Base-by-base conservation (phyloP, 2,329 filamentous ascomycete species). In the Hirsutella thompsonii region DNA sequence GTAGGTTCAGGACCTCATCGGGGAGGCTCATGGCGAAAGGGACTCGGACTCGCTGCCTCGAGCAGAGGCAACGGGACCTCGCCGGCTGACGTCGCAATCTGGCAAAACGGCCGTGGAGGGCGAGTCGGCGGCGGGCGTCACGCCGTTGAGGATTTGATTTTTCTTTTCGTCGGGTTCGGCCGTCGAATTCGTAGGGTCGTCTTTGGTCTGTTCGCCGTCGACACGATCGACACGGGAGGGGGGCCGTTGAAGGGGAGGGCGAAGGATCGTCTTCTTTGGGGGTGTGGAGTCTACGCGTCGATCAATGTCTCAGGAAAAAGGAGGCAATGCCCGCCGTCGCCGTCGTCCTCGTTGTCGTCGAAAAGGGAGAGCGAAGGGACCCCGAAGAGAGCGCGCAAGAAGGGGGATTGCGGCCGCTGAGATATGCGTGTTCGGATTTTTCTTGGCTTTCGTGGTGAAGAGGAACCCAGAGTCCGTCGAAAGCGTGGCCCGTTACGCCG, bases 21-120 rank as follows among this genome's bases (percentile, higher is more conserved):
- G 37, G 37, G 16, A 8, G 21, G 14, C 36, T 39, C 42, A 41
- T 44, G 38, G 21, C 21, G 18, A 23, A 8, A 32, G n/a, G 30
- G n/a, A 9, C 9, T n/a, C n/a, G 30, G n/a, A 9, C 38, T 19
- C 20, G 30, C 23, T n/a, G 21, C 41, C 30, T 42, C 40, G 8
- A 23, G 29, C 36, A 29, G 35, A 29, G 26, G 38, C 20, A 23
- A 16, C 20, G 26, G 33, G 26, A 32, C 40, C n/a, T 26, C 10
- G 18, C 5, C 34, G 34, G 20, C 13, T 20, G 8, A 10, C 13
- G 34, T 19, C 34, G 18, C 16, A 19, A 16, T 18, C 13, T 34
- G n/a, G 32, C 32, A 34, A 18, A 16, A 9, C 32, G 13, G 9
- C n/a, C 19, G 37, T 36, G 13, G 34, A 36, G 3, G n/a, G 34